These are phyloP conservation scores for Eutrema japonicum DNA, from an alignment of 345 rosid genomes.

Conservation along the genomic window DNA sequence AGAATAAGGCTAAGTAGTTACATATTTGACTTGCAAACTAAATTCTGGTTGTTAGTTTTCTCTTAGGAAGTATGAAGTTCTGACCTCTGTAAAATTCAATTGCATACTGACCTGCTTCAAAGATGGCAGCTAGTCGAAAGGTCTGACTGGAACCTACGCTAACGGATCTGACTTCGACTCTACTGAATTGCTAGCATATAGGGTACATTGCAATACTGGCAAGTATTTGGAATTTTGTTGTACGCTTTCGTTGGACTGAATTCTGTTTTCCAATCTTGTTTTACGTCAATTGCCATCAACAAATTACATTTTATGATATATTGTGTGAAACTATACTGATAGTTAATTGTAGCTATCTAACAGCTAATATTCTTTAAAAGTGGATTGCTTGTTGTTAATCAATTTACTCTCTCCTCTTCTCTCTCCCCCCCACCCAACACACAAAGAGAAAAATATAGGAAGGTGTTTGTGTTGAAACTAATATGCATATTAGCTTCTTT, in stretches of 20 bases:
- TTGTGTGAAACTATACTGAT: conserved; percentile 28
- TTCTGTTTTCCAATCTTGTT: conserved; percentile 15
- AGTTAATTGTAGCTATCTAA: conserved; percentile 21
- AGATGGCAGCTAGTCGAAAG: conserved; percentile 47
- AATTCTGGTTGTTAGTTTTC: conserved; percentile 42
- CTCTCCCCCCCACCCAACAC: not conserved
- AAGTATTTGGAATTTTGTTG: conserved; percentile 40
- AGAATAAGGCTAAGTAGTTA: conserved; percentile 25
- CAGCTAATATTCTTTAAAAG: conserved; percentile 28
- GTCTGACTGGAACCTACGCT: conserved; percentile 44
- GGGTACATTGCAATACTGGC: conserved; percentile 46
- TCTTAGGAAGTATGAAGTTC: conserved; percentile 35
- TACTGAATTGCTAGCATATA: conserved; percentile 45
- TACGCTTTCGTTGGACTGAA: conserved; percentile 32
- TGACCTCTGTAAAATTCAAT: conserved; percentile 38
- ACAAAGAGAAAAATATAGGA: conserved; percentile 21
- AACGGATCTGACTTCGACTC: conserved; percentile 43
- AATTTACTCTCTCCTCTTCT: conserved; percentile 6
- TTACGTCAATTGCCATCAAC: conserved; percentile 6
- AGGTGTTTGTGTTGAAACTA: conserved; percentile 23
- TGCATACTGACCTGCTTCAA: conserved; percentile 45
- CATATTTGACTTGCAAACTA: conserved; percentile 29
- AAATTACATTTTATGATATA: conserved; percentile 18
- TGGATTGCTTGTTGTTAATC: conserved; percentile 24
- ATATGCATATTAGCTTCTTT: not conserved